A percentile compares a stretch with the other conserved stretches of the same genome.
phyloP scores from a whole-genome alignment of 768 basidiomycete genomes.

The Russula compacta region DNA sequence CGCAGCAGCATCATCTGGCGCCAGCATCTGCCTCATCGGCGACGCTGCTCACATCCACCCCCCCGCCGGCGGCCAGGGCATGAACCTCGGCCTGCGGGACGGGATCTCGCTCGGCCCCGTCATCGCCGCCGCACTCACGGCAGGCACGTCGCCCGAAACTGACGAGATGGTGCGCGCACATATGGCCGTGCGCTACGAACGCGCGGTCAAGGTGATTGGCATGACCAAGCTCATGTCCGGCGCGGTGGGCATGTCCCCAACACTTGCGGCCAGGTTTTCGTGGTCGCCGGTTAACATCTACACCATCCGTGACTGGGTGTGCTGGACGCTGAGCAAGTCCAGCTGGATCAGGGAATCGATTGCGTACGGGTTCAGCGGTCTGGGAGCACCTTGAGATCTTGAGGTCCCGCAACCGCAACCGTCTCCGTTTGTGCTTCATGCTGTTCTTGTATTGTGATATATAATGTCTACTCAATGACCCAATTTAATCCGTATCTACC shows the following conservation, averaged over 20 bases:
- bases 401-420: too few relatives aligned
- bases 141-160: conserved; percentile 16
- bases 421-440: background rate
- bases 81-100: conserved; percentile 53
- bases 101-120: conserved; percentile 38
- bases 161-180: conserved; percentile 31
- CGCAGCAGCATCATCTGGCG: conserved; percentile 5
- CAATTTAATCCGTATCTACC: background rate
- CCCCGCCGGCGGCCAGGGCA: conserved; percentile 47
- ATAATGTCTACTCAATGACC: background rate
- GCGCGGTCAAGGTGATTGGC: conserved; percentile 35
- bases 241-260: conserved; percentile 22
- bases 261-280: conserved; percentile 16
- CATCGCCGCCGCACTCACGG: conserved; percentile 30
- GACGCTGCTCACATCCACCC: conserved; percentile 48
- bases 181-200: conserved; percentile 29
- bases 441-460: background rate
- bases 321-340: conserved; percentile 23
- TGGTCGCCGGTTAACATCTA: conserved; percentile 17
- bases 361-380: conserved; percentile 27
- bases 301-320: conserved; percentile 22
- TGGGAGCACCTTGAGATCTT: conserved; percentile 19
- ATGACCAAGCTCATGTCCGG: conserved; percentile 31
- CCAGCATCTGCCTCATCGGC: conserved; percentile 28
- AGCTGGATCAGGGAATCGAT: conserved; percentile 18